A percentile compares a stretch with the other conserved stretches of the same genome.
These are phyloP conservation scores for Epicoccum nigrum DNA, from an alignment of 2,329 filamentous ascomycete species.

Conservation along the genomic window DNA sequence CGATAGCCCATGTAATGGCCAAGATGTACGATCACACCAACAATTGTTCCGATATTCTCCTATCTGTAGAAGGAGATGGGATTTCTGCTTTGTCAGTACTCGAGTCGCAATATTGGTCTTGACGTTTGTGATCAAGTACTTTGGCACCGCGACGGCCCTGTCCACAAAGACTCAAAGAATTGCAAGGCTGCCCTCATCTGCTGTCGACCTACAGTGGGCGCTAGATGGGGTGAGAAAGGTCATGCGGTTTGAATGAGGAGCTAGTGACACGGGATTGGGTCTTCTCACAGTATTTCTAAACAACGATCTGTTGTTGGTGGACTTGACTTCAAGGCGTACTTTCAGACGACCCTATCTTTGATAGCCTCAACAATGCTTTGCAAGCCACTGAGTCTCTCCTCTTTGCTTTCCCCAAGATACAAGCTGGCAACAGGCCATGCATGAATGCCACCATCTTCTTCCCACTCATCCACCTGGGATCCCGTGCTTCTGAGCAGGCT, in stretches of 20 bases:
- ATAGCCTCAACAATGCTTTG: conserved; percentile 51
- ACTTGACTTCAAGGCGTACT: neutral
- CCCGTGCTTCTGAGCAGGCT: conserved; percentile 60
- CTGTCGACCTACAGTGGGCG: conserved; percentile 9
- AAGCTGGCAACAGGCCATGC: conserved; percentile 78
- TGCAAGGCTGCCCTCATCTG: conserved; percentile 1
- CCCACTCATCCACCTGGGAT: conserved; percentile 61
- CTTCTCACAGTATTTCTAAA: conserved; percentile 7
- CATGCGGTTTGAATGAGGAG: conserved; percentile 4
- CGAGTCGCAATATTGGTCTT: too few species aligned
- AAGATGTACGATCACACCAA: too few species aligned
- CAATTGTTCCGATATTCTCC: too few species aligned
- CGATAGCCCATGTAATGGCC: too few species aligned
- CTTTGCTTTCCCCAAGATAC: conserved; percentile 58
- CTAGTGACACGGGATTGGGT: conserved; percentile 10
- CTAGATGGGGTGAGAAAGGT: conserved; percentile 8
- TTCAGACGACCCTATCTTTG: conserved; percentile 34
- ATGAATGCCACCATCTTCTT: conserved; percentile 73
- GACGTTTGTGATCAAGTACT: neutral
- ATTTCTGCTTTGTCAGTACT: too few species aligned
- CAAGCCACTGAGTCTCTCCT: conserved; percentile 56
- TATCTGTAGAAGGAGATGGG: too few species aligned
- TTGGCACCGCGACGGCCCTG: conserved; percentile 5
- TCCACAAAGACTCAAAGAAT: neutral
- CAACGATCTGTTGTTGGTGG: neutral